A percentile compares a stretch with the other conserved stretches of the same genome.
Evolutionary conservation across 495 filamentous ascomycete species (phyloP).

Genomic region (Arthonia radiata): DNA sequence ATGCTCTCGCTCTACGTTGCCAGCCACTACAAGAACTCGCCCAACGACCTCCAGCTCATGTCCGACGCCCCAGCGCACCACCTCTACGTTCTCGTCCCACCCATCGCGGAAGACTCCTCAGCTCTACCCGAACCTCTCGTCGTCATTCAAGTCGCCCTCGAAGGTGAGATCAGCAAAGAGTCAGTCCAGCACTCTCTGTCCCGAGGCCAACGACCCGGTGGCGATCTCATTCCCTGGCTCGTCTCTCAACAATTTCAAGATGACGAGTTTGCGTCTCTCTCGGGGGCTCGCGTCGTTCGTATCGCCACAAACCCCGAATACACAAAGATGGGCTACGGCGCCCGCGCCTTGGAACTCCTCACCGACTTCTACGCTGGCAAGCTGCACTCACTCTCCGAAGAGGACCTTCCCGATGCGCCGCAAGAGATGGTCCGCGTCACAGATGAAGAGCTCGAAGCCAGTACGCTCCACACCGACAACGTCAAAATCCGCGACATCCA

Average conservation of each 20-base stretch:
- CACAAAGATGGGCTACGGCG: constrained; percentile 81
- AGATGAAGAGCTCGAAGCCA: constrained; percentile 55
- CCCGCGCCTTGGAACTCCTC: constrained; percentile 61
- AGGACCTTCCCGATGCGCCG: constrained; percentile 23
- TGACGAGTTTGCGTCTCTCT: constrained; percentile 81
- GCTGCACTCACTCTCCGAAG: constrained; percentile 57
- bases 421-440: constrained; percentile 54
- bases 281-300: constrained; percentile 74
- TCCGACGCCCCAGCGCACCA: constrained; percentile 94
- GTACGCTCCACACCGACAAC: constrained; percentile 60
- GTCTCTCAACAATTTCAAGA: constrained; percentile 98
- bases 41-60: constrained; percentile 94
- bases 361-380: constrained; percentile 89
- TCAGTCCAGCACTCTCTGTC: constrained; percentile 75
- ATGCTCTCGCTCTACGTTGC: constrained; percentile 98
- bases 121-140: constrained; percentile 80
- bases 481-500: constrained; percentile 76
- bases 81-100: constrained; percentile 81
- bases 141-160: constrained; percentile 82
- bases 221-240: constrained; percentile 94
- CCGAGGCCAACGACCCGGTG: constrained; percentile 70
- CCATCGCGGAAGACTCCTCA: constrained; percentile 48
- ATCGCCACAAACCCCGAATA: constrained; percentile 96
- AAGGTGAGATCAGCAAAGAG: constrained; percentile 81
- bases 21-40: constrained; percentile 94